Conservation (phyloP, 2,329 filamentous ascomycete genomes). For the Penicillium sp. region DNA sequence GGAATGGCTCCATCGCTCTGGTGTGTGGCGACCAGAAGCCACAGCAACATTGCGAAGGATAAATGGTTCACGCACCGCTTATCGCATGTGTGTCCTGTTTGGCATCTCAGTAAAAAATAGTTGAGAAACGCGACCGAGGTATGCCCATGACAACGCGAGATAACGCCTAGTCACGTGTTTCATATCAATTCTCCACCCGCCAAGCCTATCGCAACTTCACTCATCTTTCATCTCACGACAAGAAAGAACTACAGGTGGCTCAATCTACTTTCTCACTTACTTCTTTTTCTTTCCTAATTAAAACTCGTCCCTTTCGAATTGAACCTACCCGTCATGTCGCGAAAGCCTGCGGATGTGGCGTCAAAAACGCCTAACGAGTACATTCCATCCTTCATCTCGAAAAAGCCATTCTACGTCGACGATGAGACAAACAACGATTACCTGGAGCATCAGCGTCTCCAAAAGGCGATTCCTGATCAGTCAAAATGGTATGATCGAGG, state of each 20-base stretch:
- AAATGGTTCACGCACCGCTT: neutral
- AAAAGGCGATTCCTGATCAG: conserved; percentile 65
- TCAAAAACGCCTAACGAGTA: conserved; percentile 94
- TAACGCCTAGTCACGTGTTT: conserved; percentile 34
- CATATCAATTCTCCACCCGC: conserved; percentile 8
- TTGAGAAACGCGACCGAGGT: conserved; percentile 7
- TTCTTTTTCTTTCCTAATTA: neutral
- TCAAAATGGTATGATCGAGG: conserved; percentile 93
- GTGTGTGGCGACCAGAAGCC: conserved; percentile 21
- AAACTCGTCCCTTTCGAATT: neutral
- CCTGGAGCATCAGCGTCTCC: conserved; percentile 90
- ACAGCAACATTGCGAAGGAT: conserved; percentile 27
- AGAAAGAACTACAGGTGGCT: conserved; percentile 2
- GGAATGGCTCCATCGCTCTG: conserved; percentile 69
- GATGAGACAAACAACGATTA: conserved; percentile 80
- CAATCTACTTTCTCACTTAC: neutral
- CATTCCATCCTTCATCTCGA: conserved; percentile 96
- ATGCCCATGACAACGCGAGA: conserved; percentile 22
- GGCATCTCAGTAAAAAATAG: neutral
- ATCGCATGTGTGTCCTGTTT: conserved; percentile 2
- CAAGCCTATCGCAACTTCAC: conserved; percentile 10
- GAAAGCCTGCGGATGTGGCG: conserved; percentile 55
- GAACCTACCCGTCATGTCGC: conserved; percentile 35
- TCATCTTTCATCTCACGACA: conserved; percentile 2
- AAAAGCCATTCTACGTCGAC: conserved; percentile 91